Evolutionary conservation across 352 stramenopile genomes (phyloP).

Genomic region (Hyaloperonospora arabidopsidis): DNA sequence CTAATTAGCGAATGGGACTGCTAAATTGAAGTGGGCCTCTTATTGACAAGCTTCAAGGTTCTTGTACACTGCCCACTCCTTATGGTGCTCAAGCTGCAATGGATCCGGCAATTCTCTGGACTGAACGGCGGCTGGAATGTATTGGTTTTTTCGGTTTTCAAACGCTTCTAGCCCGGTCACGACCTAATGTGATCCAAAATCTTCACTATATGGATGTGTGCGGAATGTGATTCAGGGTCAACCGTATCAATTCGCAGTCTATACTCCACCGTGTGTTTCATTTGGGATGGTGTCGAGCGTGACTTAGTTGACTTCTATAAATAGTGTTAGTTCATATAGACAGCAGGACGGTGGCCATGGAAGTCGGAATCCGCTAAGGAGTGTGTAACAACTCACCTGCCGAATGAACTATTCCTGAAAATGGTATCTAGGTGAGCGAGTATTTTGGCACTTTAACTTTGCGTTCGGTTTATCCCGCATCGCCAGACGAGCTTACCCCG

Average conservation of each 20-base stretch:
- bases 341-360: too few species aligned
- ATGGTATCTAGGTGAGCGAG: too few species aligned
- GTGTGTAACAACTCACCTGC: too few species aligned
- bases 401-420: too few species aligned
- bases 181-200: background rate
- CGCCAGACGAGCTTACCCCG: too few species aligned
- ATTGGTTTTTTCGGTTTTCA: background rate
- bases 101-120: background rate
- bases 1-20: background rate
- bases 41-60: background rate
- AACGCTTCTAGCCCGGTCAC: background rate
- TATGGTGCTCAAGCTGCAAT: background rate
- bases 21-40: background rate
- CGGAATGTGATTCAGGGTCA: background rate
- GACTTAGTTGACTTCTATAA: too few species aligned
- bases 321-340: too few species aligned
- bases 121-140: background rate
- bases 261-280: too few species aligned
- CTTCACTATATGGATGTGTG: background rate
- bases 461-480: too few species aligned
- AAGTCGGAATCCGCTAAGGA: too few species aligned
- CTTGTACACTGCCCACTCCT: background rate
- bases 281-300: background rate
- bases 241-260: background rate
- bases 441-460: too few species aligned